Base-by-base conservation (phyloP, 495 filamentous ascomycete genomes). In the Tuber microsphaerosporum region DNA sequence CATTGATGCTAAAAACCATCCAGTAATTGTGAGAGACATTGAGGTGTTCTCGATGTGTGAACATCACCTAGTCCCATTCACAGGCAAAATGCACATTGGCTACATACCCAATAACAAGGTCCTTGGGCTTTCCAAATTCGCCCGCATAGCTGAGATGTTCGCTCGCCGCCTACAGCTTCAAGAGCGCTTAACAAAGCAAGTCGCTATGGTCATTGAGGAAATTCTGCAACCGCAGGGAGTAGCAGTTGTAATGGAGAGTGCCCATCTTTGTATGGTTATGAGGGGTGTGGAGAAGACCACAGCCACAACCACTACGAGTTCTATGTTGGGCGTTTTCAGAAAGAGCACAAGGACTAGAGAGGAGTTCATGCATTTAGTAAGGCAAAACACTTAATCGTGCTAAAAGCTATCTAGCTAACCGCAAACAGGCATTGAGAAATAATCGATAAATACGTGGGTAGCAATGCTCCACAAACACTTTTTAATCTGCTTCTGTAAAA, bases 21-120 rank as follows among this genome's bases (percentile, higher is more conserved):
- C 44, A 79, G 94, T 98, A 31, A 97, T 99, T 76, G 93, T 99
- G 44, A 97, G 96, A 84, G 93, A 99, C 81, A 98, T 99, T 78
- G 94, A 98, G 82, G 89, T 98, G 8, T 97, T 94, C 83, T 94
- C 92, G 73, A 87, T 98, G 74, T 99, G 96, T 86, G 95, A 99
- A 85, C 95, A 99, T 84, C 96, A 99, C 83, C 89, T 99, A 84
- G 94, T 99, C 12, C 95, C 96, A 3, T 99, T 99, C 82, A 94
- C 88, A 12, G 96, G 95, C 75, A 97, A 94, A 91, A 97, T 99
- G 92, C 95, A 98, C 86, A 97, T 99, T 80, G 96, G 95, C 43
- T 99, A 98, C 83, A 97, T 99, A 75, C 96, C 94, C 22, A 87
- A 90, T 77, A 86, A 87, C 85, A 92, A 85, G 71, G 96, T 99